These are phyloP conservation scores for Aspergillus coremiiformis DNA, from an alignment of 495 filamentous ascomycete species.

Conservation along the genomic window DNA sequence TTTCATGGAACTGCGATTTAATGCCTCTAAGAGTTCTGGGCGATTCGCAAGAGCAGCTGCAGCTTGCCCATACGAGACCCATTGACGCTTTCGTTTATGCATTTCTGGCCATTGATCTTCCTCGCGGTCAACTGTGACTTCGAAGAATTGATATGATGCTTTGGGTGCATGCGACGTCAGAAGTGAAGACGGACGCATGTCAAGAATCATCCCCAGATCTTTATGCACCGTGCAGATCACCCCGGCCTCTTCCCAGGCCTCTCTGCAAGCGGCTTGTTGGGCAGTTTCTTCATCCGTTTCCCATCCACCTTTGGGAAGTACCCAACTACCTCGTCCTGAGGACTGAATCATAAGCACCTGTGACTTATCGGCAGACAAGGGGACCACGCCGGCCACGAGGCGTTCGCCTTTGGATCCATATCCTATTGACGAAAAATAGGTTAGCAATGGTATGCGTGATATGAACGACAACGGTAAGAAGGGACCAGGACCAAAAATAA, in stretches of 20 bases:
- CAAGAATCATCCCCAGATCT: constrained; percentile 79
- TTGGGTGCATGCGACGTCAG: constrained; percentile 60
- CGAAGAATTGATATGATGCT: constrained; percentile 80
- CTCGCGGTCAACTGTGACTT: constrained; percentile 73
- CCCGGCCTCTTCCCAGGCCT: constrained; percentile 98
- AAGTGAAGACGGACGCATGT: constrained; percentile 55
- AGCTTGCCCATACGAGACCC: constrained; percentile 83
- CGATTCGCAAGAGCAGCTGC: constrained; percentile 63
- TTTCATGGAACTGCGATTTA: constrained; percentile 72
- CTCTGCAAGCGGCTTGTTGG: constrained; percentile 62
- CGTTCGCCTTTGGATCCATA: constrained; percentile 89
- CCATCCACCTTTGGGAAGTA: constrained; percentile 96
- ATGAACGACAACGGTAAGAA: background rate
- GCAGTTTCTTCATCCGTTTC: constrained; percentile 79
- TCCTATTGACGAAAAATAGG: constrained; percentile 45
- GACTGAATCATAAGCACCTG: constrained; percentile 91
- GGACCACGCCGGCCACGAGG: constrained; percentile 90
- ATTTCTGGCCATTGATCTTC: constrained; percentile 88
- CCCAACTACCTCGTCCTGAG: constrained; percentile 81
- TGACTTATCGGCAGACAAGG: constrained; percentile 64
- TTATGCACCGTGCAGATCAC: constrained; percentile 72
- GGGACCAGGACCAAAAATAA: background rate
- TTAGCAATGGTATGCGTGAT: constrained; percentile 9
- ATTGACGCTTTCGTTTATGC: constrained; percentile 81
- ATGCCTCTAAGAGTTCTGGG: constrained; percentile 81